Evolutionary conservation across 805 yeast species (phyloP).

Genomic region (Starmerella sp.): DNA sequence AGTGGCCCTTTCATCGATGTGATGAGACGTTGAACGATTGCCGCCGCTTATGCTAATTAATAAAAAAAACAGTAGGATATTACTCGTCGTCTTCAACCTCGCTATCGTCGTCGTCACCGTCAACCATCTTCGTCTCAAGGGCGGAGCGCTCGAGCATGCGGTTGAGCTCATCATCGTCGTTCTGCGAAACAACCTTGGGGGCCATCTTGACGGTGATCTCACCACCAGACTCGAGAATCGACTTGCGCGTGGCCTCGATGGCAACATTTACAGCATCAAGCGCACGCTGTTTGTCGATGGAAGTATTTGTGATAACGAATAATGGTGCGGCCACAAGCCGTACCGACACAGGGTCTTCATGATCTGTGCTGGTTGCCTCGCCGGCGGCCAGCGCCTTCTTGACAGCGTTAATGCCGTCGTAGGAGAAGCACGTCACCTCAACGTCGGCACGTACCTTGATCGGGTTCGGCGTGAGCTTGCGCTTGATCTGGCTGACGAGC

Average conservation of each 20-base stretch:
- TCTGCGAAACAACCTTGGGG: slow-evolving; percentile 97
- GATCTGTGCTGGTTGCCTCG: slow-evolving; percentile 68
- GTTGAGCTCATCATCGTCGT: slow-evolving; percentile 95
- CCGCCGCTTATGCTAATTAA: slow-evolving; percentile 8
- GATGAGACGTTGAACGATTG: no score
- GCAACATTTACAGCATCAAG: slow-evolving; percentile 68
- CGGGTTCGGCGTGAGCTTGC: slow-evolving; percentile 96
- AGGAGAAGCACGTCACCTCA: slow-evolving; percentile 92
- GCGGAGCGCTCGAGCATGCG: slow-evolving; percentile 90
- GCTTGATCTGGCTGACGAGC: slow-evolving; percentile 72
- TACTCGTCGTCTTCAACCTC: slow-evolving; percentile 30
- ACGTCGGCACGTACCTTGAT: slow-evolving; percentile 97
- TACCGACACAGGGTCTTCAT: slow-evolving; percentile 73
- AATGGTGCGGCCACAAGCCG: slow-evolving; percentile 95
- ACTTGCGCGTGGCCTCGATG: slow-evolving; percentile 58
- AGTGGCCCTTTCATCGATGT: no score
- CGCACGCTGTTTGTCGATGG: slow-evolving; percentile 85
- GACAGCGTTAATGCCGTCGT: slow-evolving; percentile 97
- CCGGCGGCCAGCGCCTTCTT: slow-evolving; percentile 80
- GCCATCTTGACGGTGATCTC: slow-evolving; percentile 89
- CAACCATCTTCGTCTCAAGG: slow-evolving; percentile 73
- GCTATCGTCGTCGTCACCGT: slow-evolving; percentile 59
- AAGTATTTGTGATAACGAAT: slow-evolving; percentile 85
- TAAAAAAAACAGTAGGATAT: slow-evolving; percentile 4
- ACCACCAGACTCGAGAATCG: slow-evolving; percentile 69